Evolutionary conservation across 306 rosid genomes (phyloP), one percentile per base, ranked within the genome.

Genomic region (Ormosia emarginata): DNA sequence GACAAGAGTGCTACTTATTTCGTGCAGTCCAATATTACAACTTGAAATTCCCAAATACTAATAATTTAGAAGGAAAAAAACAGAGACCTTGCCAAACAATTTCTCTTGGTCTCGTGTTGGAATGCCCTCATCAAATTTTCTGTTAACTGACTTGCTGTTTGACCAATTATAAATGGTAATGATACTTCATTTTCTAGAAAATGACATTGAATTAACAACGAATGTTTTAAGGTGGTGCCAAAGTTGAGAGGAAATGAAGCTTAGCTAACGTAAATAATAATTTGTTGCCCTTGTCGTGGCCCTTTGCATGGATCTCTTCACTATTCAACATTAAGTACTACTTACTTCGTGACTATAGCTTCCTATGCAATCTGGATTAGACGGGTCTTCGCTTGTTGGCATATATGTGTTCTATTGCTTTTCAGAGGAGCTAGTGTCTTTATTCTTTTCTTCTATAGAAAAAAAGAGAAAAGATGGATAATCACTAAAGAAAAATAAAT

Each of bases 11-110:
- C 13, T 32, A n/a, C 5, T 18, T 24, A 14, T 65, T 77, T 65
- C 9, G 0, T 69, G 74, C 4, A 71, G 85, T 46, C 80, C 73
- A 76, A 78, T 13, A 70, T 83, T 71, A 63, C 83, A 83, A 76
- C 78, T 76, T 47, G 67, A 50, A 47, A 37, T 61, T 77, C 74
- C 14, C 50, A 61, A 37, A 29, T 49, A 24, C 36, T 41, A 13
- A 17, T 18, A 59, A 36, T 55, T 81, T 72, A n/a, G 61, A 43
- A 58, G 44, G 40, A 59, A 29, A 39, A 39, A 73, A 33, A 29
- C 67, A 18, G 2, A 15, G 43, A 4, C 24, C 36, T 53, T 70
- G 70, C 50, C 30, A 32, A 47, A 41, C 75, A 49, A 13, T 5
- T 17, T 56, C 37, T 53, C 12, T 62, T 61, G 67, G 67, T 72